Percentiles rank a stretch among this genome's conserved stretches.
Evolutionary conservation across 441 rosid genomes (phyloP).

Genomic region (Gossypium aridum): DNA sequence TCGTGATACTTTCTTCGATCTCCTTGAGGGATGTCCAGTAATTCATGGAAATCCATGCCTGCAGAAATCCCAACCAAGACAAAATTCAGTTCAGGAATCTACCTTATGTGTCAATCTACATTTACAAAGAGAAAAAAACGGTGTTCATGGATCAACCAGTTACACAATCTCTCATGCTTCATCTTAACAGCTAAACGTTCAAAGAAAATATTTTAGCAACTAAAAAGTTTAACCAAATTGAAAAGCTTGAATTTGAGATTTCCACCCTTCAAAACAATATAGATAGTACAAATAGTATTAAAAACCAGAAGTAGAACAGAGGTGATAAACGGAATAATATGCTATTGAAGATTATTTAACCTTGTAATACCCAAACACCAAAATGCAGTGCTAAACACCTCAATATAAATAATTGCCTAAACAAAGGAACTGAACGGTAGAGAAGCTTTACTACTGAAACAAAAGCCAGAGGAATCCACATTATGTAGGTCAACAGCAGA

Average conservation of each 20-base stretch:
- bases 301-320: neutral
- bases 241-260: neutral
- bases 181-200: neutral
- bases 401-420: neutral
- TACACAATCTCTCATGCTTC: neutral
- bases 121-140: neutral
- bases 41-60: constrained; percentile 89
- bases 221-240: neutral
- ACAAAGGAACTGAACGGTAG: neutral
- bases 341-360: neutral
- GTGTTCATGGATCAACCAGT: neutral
- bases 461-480: neutral
- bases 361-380: neutral
- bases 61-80: constrained; percentile 12
- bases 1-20: constrained; percentile 95
- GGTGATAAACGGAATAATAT: neutral
- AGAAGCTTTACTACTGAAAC: neutral
- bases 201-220: neutral
- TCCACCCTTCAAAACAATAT: neutral
- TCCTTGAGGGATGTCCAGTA: constrained; percentile 92
- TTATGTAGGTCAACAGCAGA: neutral
- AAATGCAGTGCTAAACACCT: neutral
- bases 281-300: neutral
- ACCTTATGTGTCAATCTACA: neutral
- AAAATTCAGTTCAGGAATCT: neutral